These are phyloP conservation scores for Cercospora sp. DNA, from an alignment of 2,329 filamentous ascomycete species.

Conservation along the genomic window DNA sequence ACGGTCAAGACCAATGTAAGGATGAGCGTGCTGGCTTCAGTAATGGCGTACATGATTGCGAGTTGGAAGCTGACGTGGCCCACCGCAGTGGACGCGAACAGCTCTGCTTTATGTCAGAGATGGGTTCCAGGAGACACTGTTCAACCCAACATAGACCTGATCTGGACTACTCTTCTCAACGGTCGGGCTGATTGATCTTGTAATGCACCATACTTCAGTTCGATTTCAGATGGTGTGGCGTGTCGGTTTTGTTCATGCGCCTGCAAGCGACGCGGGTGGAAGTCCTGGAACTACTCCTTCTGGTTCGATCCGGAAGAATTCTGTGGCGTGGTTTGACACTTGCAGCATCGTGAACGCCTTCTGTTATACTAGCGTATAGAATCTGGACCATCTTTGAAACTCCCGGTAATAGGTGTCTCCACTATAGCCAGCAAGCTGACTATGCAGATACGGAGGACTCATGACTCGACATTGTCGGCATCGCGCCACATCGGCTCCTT, in stretches of 20 bases:
- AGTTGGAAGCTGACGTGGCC: neutral
- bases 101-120: neutral
- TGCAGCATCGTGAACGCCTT: neutral
- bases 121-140: neutral
- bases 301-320: neutral
- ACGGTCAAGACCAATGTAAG: constrained; percentile 18
- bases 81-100: neutral
- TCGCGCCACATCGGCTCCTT: neutral
- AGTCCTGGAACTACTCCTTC: neutral
- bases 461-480: neutral
- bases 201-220: neutral
- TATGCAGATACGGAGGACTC: neutral
- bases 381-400: neutral
- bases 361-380: neutral
- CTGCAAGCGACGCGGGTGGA: neutral
- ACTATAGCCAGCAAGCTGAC: neutral
- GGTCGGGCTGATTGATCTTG: neutral
- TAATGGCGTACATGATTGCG: constrained; percentile 19
- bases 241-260: neutral
- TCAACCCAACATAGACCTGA: neutral
- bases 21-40: constrained; percentile 12
- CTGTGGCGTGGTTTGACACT: neutral
- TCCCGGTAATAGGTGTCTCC: neutral
- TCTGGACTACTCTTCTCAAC: neutral
- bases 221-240: neutral